These are phyloP conservation scores for Perkinsus chesapeaki DNA, from an alignment of 169 alveolate genomes.

Conservation along the genomic window DNA sequence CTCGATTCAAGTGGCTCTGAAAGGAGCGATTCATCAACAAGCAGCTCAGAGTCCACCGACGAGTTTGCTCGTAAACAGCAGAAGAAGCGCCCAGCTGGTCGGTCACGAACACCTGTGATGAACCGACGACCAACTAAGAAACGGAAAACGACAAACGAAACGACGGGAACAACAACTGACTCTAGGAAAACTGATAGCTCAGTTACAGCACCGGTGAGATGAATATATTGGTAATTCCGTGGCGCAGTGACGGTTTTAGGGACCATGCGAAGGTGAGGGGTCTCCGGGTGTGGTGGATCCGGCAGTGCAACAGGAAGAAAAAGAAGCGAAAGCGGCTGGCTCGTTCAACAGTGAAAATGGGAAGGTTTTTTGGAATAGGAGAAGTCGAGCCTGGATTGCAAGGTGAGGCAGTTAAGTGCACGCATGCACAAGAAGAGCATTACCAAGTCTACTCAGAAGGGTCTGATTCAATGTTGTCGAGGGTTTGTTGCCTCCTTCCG, in stretches of 20 bases:
- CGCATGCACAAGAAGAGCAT: too few species aligned
- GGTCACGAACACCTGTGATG: not conserved
- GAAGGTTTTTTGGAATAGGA: not conserved
- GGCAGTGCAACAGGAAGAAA: not conserved
- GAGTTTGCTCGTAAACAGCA: not conserved
- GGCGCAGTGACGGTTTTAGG: not conserved
- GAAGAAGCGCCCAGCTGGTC: not conserved
- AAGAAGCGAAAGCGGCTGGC: not conserved
- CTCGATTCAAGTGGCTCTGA: not conserved
- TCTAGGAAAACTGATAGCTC: not conserved
- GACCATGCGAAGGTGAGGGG: not conserved
- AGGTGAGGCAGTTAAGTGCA: too few species aligned
- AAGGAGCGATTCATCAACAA: not conserved
- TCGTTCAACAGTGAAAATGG: not conserved
- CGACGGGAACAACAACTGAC: too few species aligned
- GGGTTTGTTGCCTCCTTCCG: too few species aligned
- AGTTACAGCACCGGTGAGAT: not conserved
- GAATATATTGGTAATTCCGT: not conserved
- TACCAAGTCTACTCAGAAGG: too few species aligned
- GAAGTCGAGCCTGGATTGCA: not conserved
- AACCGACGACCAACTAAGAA: not conserved
- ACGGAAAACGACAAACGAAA: not conserved
- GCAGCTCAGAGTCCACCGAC: not conserved
- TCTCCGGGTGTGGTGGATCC: not conserved
- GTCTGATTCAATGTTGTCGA: too few species aligned